Evolutionary conservation across 352 stramenopile species (phyloP), one percentile per base, ranked within the genome.

Genomic region (Phytophthora cryptogea): DNA sequence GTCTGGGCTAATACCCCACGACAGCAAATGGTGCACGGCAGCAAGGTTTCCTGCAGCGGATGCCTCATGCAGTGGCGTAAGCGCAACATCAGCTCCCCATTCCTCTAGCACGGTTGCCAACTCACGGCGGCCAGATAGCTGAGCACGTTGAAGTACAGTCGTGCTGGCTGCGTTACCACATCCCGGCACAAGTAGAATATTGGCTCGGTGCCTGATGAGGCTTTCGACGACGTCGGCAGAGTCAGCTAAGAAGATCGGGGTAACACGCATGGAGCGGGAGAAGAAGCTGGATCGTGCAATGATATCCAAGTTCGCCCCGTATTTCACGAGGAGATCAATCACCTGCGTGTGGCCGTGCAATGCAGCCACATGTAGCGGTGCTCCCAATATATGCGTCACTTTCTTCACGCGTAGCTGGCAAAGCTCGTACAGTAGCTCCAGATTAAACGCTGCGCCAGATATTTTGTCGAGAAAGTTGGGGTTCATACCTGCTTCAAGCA

Each of bases 401-500:
- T 87, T 90, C 40, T 70, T 74, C 13, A 86, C 69, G 14, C 85
- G 80, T 8, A 88, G 59, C 40, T 87, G 78, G 54, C 72, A 86
- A 36, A 88, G 44, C n/a, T 90, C 76, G 59, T 89, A 90, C 7
- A 90, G 40, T 16, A 88, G 43, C 40, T 86, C 76, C 14, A 90
- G 50, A 45, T 80, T 79, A 41, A 88, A 76, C 3, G 70, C 74
- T 28, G 72, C 74, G 5, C 85, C 81, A 3, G 78, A 71, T 42
- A 89, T 89, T 70, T 92, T 92, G 66, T 94, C 85, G 23, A 92
- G 66, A 37, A 84, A 83, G 42, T 94, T 91, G 1, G 85, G 71
- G 47, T 88, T 85, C 30, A 94, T 47, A 1, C 81, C 81, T 5
- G 78, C 76, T 10, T 86, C 63, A 7, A 90, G 68, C 20, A 94